phyloP scores from a whole-genome alignment of 257 asterid species.

The Dorcoceras hygrometricum region DNA sequence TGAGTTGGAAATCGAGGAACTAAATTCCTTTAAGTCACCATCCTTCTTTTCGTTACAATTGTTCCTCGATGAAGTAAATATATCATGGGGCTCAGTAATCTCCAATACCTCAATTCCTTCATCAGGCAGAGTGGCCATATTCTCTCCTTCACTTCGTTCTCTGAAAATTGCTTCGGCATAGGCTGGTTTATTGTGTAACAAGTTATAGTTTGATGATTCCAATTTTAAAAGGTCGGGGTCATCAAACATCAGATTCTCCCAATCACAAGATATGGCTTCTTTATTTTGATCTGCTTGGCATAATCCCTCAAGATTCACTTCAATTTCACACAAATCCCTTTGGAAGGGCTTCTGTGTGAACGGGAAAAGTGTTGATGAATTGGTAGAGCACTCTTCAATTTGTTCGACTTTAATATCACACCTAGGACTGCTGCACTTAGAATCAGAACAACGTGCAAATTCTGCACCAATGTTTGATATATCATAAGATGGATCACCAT shows the following conservation, averaged over 20 bases:
- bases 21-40: slow-evolving; percentile 46
- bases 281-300: slow-evolving; percentile 37
- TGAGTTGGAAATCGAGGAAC: not conserved
- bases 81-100: slow-evolving; percentile 28
- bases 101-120: slow-evolving; percentile 49
- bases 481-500: slow-evolving; percentile 44
- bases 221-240: slow-evolving; percentile 54
- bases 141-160: slow-evolving; percentile 48
- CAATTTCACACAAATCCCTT: slow-evolving; percentile 21
- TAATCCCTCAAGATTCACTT: slow-evolving; percentile 28
- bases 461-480: slow-evolving; percentile 48
- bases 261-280: slow-evolving; percentile 56
- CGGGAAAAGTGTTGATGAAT: slow-evolving; percentile 31
- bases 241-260: slow-evolving; percentile 71
- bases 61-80: slow-evolving; percentile 33
- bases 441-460: slow-evolving; percentile 34
- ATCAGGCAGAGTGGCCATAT: slow-evolving; percentile 56
- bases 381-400: slow-evolving; percentile 31
- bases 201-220: slow-evolving; percentile 56
- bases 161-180: slow-evolving; percentile 38
- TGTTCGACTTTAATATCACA: slow-evolving; percentile 29
- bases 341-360: not conserved
- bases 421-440: slow-evolving; percentile 37
- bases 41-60: slow-evolving; percentile 43
- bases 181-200: slow-evolving; percentile 37